Evolutionary conservation across 352 stramenopile genomes (phyloP), one percentile per base, ranked within the genome.

Genomic region (Globisporangium spinosum): DNA sequence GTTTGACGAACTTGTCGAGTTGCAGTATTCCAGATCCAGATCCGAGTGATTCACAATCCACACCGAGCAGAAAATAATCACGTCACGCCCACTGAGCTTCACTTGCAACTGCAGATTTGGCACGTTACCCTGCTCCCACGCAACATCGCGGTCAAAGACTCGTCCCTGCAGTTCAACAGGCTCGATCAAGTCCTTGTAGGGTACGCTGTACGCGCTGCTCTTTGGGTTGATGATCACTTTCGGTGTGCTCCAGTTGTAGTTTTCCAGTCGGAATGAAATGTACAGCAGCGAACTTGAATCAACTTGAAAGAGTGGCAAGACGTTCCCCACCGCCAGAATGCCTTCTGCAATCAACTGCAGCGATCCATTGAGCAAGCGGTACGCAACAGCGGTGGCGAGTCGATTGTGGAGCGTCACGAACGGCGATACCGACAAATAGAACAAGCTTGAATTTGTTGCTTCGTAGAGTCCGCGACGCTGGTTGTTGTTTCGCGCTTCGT

Each of bases 1-100:
- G 29, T 74, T 77, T 35, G 87, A 94, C n/a, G 81, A 89, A 55
- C 85, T 94, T 40, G 79, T 83, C 49, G 85, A 89, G 60, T 89
- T 90, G 53, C 89, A 96, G 69, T 96, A 96, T 64, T 95, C 89
- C 34, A 96, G 70, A 67, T 94, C 82, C 10, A 96, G 72, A 47
- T 86, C 84, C 20, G 85, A 90, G 65, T 96, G 89, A 38, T 96
- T 96, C 13, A 96, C 87, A 65, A 96, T 88, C 89, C 89, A 96
- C 4, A 96, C 82, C 12, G 87, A 93, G 65, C 87, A 94, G 65
- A 91, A 96, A 1, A 95, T 79, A n/a, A 93, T 79, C 3, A 95
- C 75, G 55, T 96, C 89, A 49, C 89, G 79, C 3, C 85, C 89
- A 20, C 77, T 83, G 2, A 93, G 65, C 62, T 96, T 96, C 25